Base-by-base conservation (phyloP, 148 eudicot species). In the Agrostemma githago region DNA sequence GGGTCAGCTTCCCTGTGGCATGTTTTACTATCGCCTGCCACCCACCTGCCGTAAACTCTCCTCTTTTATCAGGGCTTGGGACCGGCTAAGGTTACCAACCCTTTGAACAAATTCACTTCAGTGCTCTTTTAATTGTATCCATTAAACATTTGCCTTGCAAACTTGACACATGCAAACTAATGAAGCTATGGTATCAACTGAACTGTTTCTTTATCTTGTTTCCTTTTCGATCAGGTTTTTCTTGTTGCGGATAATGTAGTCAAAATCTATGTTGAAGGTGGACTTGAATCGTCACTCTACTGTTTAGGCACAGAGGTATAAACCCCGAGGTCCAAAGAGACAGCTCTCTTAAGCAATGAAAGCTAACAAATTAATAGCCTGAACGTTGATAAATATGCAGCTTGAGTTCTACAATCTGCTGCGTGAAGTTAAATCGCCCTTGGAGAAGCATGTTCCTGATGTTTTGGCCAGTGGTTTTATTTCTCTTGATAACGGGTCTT, bases 271-370 rank as follows among this genome's bases (percentile, higher is more conserved):
- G 93, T 89, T 78, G 98, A 94, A 83, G 96, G 80, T 38, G 98
- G 98, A 41, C 82, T 94, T 74, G 90, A 92, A 88, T 75, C 87
- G 81, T 86, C 89, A 56, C 86, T 94, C 78, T 81, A 87, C 82
- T 81, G 87, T 80, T 83, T 94, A 75, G 98, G 96, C 77, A 89
- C 97, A 79, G 97, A 92, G 96, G 98, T 92, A 88, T 66, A 17
- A 59, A 40, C 51, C 73, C 46, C 59, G 51, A 61, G 5, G 42
- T 68, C 57, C 70, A 40, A 9, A 76, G 71, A 38, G 44, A 66
- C 69, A 3, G 71, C 20, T 43, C 60, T 54, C 46, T 70, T 34
- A 14, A n/a, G 8, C 38, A 51, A 40, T 66, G 42, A 10, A 64
- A 53, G 44, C 0, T 4, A 6, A 17, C 21, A 19, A 17, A 69